Base-by-base conservation (phyloP, 75 land plant species). In the Sequoiadendron giganteum region DNA sequence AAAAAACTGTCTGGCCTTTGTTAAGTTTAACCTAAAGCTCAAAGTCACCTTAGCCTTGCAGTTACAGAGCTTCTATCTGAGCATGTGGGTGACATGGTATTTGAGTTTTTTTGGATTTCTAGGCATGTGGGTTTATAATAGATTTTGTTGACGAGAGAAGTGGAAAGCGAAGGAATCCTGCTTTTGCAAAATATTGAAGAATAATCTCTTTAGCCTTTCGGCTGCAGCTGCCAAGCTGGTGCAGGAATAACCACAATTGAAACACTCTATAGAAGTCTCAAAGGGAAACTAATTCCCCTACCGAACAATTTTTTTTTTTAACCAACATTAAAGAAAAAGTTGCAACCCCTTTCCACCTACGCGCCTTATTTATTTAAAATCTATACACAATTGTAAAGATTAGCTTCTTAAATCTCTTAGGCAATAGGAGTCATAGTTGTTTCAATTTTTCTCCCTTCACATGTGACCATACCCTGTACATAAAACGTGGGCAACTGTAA, bases 141-240 rank as follows among this genome's bases (percentile, higher is more conserved):
- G 38, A 73, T 8, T 73, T 11, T 14, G 34, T 72, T 0, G 75
- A 72, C 28, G 34, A 5, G 77, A 34, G 77, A 65, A 65, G 28
- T 65, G 28, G 70, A 65, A 21, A 21, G 70, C 25, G 28, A 65
- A 65, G 70, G 70, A 73, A 73, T 73, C 14, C 38, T 73, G 38
- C 77, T 73, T 73, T 73, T 73, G 32, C 38, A 34, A 73, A 73
- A 30, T 73, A 39, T 34, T 73, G 36, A 34, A 73, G 77, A 73
- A 73, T 73, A 73, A 73, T 73, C 77, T 73, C 38, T 32, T 73
- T 73, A 73, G 38, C 15, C 77, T 73, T 73, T 73, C 77, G 36
- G 77, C 77, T 73, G 77, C 28, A 13, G 38, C 15, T 73, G 77
- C 38, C 38, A 73, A 32, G 77, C 11, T 73, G 77, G 77, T 34